Evolutionary conservation across 75 land plant species (phyloP), one percentile per base, ranked within the genome.

Genomic region (Chamaecyparis obtusa): DNA sequence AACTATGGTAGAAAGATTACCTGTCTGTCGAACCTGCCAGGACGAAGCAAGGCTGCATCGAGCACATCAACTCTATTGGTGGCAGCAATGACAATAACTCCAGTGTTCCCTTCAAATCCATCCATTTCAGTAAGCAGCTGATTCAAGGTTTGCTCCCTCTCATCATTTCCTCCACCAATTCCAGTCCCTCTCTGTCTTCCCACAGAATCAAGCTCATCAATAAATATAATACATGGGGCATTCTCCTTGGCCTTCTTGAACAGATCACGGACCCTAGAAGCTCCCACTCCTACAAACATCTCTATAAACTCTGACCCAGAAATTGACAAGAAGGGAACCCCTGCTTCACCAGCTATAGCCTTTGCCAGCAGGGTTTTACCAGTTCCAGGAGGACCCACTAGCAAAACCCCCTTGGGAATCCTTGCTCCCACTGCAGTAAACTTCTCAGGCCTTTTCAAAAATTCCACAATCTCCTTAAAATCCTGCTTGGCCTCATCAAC

Each of bases 401-500:
- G 87, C 54, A 97, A 88, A 33, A 95, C 99, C 5, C 99, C 99
- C 86, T 96, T 97, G 19, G 98, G 99, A n/a, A 97, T 97, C 79
- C 89, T 94, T 43, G 99, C 99, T 19, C 98, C 98, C 21, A 97
- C 91, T 51, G 95, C 94, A 36, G 95, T 89, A 85, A 97, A 97
- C 85, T 95, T 95, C 67, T 97, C 99, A 19, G 98, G 99, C 71
- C 89, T 91, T 84, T 94, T 93, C 74, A 97, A 74, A 86, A 97
- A 97, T 87, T 97, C 95, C 5, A 97, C 99, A 11, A 96, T 94
- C 87, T 97, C 99, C 92, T 92, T 92, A 86, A 96, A 97, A 49
- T 97, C 99, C 85, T 97, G 96, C 89, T 97, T 97, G 60, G 99
- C 99, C 88, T 97, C 99, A 87, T 97, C 99, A 9, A 97, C 93